These are phyloP conservation scores for Camelina neglecta DNA, from an alignment of 345 rosid species.

Conservation along the genomic window DNA sequence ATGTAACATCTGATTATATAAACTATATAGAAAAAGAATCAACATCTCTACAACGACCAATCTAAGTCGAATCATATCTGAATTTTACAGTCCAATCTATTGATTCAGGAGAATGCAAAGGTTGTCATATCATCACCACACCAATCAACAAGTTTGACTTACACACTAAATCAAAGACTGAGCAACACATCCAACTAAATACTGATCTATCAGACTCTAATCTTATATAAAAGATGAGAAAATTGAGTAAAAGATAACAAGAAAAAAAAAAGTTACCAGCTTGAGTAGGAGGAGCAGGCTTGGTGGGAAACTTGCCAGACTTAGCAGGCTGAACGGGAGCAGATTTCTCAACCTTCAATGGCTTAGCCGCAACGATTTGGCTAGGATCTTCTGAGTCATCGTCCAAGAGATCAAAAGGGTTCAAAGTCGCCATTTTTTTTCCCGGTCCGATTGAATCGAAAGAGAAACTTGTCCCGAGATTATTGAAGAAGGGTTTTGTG, in stretches of 20 bases:
- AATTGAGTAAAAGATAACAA: background rate
- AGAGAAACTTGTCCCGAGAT: background rate
- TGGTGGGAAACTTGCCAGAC: slow-evolving; percentile 72
- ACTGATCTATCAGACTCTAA: background rate
- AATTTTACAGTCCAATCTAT: background rate
- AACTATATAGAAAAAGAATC: background rate
- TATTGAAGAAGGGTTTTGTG: background rate
- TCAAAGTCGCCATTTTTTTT: slow-evolving; percentile 66
- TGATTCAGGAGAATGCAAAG: background rate
- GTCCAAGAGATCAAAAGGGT: slow-evolving; percentile 83
- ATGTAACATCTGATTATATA: background rate
- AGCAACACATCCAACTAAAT: slow-evolving; percentile 19
- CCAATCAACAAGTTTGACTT: slow-evolving; percentile 13
- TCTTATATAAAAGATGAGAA: background rate
- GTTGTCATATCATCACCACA: background rate
- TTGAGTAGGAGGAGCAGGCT: slow-evolving; percentile 78
- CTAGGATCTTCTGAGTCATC: slow-evolving; percentile 73
- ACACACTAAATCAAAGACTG: background rate
- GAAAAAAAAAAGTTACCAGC: slow-evolving; percentile 57
- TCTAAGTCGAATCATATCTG: background rate
- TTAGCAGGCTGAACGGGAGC: slow-evolving; percentile 51
- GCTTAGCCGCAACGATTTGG: slow-evolving; percentile 62
- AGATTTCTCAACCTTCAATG: slow-evolving; percentile 48
- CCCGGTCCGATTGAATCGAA: slow-evolving; percentile 27
- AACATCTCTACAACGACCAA: background rate